Evolutionary conservation across 129 eudicot genomes (phyloP).

Genomic region (Daucus carota): DNA sequence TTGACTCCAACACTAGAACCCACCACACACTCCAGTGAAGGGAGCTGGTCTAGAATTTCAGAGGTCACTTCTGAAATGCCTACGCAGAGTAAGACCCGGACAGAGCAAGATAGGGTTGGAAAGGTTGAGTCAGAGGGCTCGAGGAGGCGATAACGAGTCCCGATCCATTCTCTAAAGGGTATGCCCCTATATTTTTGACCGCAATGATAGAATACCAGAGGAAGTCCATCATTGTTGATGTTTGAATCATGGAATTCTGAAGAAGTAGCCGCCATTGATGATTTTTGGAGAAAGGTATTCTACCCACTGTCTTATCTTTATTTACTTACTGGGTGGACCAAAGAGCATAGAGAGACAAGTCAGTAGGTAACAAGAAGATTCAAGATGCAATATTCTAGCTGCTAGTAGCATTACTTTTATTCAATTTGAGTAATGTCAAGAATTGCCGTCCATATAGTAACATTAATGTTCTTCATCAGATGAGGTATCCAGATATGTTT

Average conservation of each 20-base stretch:
- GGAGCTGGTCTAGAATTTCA: conserved; percentile 29
- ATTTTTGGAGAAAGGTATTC: background rate
- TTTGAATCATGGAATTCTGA: background rate
- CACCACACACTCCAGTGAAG: conserved; percentile 27
- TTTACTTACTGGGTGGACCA: too few relatives aligned
- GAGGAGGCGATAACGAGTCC: conserved; percentile 21
- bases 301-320: too few relatives aligned
- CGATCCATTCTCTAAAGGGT: conserved; percentile 14
- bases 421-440: too few relatives aligned
- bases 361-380: too few relatives aligned
- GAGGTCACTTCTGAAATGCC: conserved; percentile 33
- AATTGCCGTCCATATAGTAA: too few relatives aligned
- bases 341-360: too few relatives aligned
- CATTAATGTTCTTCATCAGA: too few relatives aligned
- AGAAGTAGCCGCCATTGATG: conserved; percentile 15
- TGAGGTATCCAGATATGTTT: too few relatives aligned
- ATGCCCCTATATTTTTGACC: conserved; percentile 17
- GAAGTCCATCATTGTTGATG: conserved; percentile 9
- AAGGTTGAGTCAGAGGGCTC: conserved; percentile 33
- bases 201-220: conserved; percentile 32
- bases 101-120: conserved; percentile 26
- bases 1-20: conserved; percentile 46
- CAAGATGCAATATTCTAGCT: too few relatives aligned
- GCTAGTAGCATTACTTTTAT: too few relatives aligned
- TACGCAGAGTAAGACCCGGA: conserved; percentile 32